Evolutionary conservation across 108 stramenopile species (phyloP), one percentile per base, ranked within the genome.

Genomic region (Cylindrotheca closterium): DNA sequence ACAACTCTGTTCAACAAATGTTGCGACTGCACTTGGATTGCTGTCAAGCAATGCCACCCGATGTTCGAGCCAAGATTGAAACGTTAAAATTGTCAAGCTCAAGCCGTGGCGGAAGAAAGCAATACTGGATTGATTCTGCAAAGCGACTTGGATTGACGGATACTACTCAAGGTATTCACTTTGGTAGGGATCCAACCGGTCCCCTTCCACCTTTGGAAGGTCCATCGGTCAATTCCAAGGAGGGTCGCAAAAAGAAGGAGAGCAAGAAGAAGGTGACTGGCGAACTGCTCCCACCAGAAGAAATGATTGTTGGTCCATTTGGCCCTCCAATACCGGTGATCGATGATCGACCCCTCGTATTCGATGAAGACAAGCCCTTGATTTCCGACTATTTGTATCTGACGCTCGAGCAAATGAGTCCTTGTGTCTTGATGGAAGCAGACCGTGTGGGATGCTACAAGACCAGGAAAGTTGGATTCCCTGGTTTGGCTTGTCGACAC

Each of bases 1-100:
- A 93, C 73, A 93, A 93, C 59, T 79, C 78, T 33, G 88, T 90
- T 31, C 88, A 93, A 57, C 92, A 93, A 61, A 93, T 93, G 92
- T 79, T 88, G 51, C 82, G 87, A 10, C 67, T 84, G n/a, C 92
- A 93, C 60, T 68, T 89, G 52, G 81, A 85, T 61, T 79, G 81
- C 27, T 93, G 92, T 60, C 73, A 70, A 18, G 54, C 74, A 0
- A 80, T 91, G 65, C 89, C 89, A 0, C 25, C 60, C 5, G 84
- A 91, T 18, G 74, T 94, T 27, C 75, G 80, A 25, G 21, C 47
- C 15, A 86, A 81, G 34, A 81, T 94, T 30, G 79, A 79, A 23
- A 58, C 45, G 5, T 70, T 93, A 8, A 86, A 88, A 54, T 62
- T 83, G 34, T 83, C 82, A 23, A 85, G 81, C 32, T 79, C 77